Conservation (phyloP, 1,284 basidiomycete genomes). For the Boletus subluridellus region DNA sequence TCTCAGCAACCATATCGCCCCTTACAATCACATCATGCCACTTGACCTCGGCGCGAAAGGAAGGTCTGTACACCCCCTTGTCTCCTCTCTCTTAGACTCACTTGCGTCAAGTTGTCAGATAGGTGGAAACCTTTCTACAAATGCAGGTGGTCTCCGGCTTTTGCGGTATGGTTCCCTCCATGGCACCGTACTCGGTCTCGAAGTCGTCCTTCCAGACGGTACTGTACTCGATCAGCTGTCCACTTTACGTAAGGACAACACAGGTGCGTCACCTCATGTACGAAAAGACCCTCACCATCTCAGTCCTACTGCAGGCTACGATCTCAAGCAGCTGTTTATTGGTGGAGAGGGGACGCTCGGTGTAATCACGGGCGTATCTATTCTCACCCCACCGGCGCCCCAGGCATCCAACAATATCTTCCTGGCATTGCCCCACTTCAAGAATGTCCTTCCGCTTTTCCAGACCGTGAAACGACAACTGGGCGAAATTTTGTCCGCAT, state of each 20-base stretch:
- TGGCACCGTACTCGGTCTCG: slow-evolving; percentile 93
- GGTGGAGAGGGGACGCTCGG: slow-evolving; percentile 96
- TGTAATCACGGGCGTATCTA: slow-evolving; percentile 92
- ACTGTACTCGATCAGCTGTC: slow-evolving; percentile 86
- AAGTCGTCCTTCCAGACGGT: slow-evolving; percentile 96
- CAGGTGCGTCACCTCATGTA: slow-evolving; percentile 52
- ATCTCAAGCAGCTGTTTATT: slow-evolving; percentile 98
- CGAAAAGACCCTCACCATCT: not conserved
- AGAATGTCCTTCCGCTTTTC: slow-evolving; percentile 70
- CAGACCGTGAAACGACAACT: slow-evolving; percentile 70
- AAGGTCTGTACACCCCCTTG: slow-evolving; percentile 49
- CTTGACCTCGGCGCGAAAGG: slow-evolving; percentile 98
- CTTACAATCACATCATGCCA: slow-evolving; percentile 94
- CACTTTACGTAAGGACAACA: slow-evolving; percentile 95
- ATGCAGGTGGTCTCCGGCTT: slow-evolving; percentile 93
- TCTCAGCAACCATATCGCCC: slow-evolving; percentile 82
- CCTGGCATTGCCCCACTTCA: slow-evolving; percentile 69
- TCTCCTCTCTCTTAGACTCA: not conserved
- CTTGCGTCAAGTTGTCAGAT: slow-evolving; percentile 80
- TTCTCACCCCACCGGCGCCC: slow-evolving; percentile 90
- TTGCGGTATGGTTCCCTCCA: slow-evolving; percentile 95
- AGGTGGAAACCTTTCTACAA: slow-evolving; percentile 96
- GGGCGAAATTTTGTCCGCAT: slow-evolving; percentile 95
- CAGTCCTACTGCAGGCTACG: slow-evolving; percentile 73
- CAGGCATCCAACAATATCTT: slow-evolving; percentile 78